Percentiles rank a stretch among this genome's conserved stretches.
These are phyloP conservation scores for Pseudoperonospora humuli DNA, from an alignment of 352 stramenopile genomes.

Conservation along the genomic window DNA sequence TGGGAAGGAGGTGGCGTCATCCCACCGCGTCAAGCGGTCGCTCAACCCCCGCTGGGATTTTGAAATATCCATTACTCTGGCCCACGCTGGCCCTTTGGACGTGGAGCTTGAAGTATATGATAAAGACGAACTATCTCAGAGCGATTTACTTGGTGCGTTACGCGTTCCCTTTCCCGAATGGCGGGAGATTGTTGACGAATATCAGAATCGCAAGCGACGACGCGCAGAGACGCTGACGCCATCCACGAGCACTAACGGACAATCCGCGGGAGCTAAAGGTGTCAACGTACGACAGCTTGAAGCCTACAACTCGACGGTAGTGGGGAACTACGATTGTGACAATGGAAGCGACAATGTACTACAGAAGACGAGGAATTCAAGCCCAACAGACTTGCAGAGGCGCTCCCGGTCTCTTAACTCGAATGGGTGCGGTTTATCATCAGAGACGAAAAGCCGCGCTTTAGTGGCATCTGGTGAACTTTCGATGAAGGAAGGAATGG, in stretches of 20 bases:
- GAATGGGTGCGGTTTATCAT: slow-evolving; percentile 21
- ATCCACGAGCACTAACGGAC: neutral
- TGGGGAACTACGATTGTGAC: neutral
- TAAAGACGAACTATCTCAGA: slow-evolving; percentile 60
- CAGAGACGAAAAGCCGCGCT: slow-evolving; percentile 10
- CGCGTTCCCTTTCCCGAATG: slow-evolving; percentile 68
- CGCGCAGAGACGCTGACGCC: slow-evolving; percentile 1
- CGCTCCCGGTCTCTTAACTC: slow-evolving; percentile 39
- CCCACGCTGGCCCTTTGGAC: slow-evolving; percentile 46
- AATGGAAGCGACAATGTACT: slow-evolving; percentile 25
- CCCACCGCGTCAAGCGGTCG: slow-evolving; percentile 61
- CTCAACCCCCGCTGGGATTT: slow-evolving; percentile 73
- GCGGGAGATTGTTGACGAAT: slow-evolving; percentile 39
- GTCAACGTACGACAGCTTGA: slow-evolving; percentile 15
- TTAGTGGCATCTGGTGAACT: slow-evolving; percentile 17
- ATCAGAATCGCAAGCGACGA: slow-evolving; percentile 25
- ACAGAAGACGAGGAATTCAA: neutral
- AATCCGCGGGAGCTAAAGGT: slow-evolving; percentile 12
- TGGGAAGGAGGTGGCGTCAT: slow-evolving; percentile 55
- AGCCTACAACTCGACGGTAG: slow-evolving; percentile 2
- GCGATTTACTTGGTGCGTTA: slow-evolving; percentile 58
- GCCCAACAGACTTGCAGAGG: slow-evolving; percentile 16
- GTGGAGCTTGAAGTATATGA: slow-evolving; percentile 68
- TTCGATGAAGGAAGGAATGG: slow-evolving; percentile 3
- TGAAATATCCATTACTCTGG: slow-evolving; percentile 48